phyloP scores from a whole-genome alignment of 2,329 filamentous ascomycete species.

The Biscogniauxia sp. region DNA sequence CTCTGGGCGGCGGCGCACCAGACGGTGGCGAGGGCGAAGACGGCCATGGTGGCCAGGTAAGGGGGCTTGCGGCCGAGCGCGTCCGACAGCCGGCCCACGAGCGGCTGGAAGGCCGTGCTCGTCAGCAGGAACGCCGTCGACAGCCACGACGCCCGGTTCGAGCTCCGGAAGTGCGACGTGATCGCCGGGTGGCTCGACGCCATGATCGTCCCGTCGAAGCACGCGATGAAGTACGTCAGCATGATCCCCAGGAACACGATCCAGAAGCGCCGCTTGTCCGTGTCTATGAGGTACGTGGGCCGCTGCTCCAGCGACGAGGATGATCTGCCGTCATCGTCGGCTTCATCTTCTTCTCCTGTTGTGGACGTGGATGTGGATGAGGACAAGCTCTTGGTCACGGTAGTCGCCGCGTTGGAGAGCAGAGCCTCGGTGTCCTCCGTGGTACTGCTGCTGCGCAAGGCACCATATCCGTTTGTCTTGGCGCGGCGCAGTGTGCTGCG shows the following conservation, averaged over 20 bases:
- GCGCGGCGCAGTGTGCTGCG: slow-evolving; percentile 10
- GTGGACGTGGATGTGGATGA: neutral
- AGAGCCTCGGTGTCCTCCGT: neutral
- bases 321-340: neutral
- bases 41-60: slow-evolving; percentile 60
- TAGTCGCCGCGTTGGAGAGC: neutral
- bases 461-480: slow-evolving; percentile 1
- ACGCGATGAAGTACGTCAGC: slow-evolving; percentile 55
- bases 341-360: slow-evolving; percentile 3
- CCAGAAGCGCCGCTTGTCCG: slow-evolving; percentile 55
- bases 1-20: slow-evolving; percentile 68
- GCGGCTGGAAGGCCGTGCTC: slow-evolving; percentile 71
- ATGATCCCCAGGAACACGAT: slow-evolving; percentile 60
- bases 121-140: slow-evolving; percentile 77
- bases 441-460: no score
- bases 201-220: slow-evolving; percentile 79
- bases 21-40: slow-evolving; percentile 63
- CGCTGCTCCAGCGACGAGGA: neutral
- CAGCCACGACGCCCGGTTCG: slow-evolving; percentile 79
- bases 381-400: neutral
- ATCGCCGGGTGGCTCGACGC: slow-evolving; percentile 78
- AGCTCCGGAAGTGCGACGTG: slow-evolving; percentile 74
- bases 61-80: slow-evolving; percentile 66
- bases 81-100: slow-evolving; percentile 73
- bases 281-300: slow-evolving; percentile 42